These are phyloP conservation scores for Globisporangium polare DNA, from an alignment of 352 stramenopile genomes.

Conservation along the genomic window DNA sequence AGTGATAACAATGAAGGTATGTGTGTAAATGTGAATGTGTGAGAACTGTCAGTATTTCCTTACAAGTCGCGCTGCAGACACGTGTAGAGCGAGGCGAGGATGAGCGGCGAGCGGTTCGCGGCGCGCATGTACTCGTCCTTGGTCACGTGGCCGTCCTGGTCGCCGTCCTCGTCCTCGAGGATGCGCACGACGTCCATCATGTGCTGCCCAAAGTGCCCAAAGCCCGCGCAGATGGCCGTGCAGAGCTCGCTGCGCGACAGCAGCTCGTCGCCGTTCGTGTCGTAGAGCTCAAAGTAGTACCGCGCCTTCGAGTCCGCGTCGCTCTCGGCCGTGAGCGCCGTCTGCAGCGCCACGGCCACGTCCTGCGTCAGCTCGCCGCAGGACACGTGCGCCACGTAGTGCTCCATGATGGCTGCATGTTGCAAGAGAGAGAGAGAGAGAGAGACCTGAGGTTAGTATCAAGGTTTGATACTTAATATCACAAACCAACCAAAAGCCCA, in stretches of 20 bases:
- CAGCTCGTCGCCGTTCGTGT: constrained; percentile 26
- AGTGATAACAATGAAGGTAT: too few relatives aligned
- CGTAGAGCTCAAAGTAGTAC: constrained; percentile 42
- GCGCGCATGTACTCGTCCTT: constrained; percentile 34
- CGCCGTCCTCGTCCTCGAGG: constrained; percentile 33
- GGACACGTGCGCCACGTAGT: constrained; percentile 17
- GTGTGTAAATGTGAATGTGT: too few relatives aligned
- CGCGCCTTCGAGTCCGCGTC: constrained; percentile 30
- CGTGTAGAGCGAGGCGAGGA: constrained; percentile 42
- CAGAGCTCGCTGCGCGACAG: constrained; percentile 29
- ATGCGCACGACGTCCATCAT: constrained; percentile 35
- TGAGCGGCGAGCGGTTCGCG: constrained; percentile 25
- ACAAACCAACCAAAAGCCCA: neutral
- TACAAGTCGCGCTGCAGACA: constrained; percentile 19
- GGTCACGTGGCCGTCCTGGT: constrained; percentile 37
- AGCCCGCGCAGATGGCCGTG: constrained; percentile 33
- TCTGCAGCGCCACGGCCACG: constrained; percentile 29
- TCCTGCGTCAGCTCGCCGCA: constrained; percentile 27
- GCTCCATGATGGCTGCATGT: constrained; percentile 11
- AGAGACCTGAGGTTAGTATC: neutral
- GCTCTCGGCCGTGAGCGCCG: constrained; percentile 13
- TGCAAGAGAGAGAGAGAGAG: neutral
- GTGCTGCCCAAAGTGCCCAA: constrained; percentile 32
- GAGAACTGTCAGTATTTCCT: too few relatives aligned
- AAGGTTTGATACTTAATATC: neutral